Percentiles rank a stretch among this genome's conserved stretches.
Evolutionary conservation across 1,284 basidiomycete species (phyloP).

Genomic region (Ganoderma multipileum): DNA sequence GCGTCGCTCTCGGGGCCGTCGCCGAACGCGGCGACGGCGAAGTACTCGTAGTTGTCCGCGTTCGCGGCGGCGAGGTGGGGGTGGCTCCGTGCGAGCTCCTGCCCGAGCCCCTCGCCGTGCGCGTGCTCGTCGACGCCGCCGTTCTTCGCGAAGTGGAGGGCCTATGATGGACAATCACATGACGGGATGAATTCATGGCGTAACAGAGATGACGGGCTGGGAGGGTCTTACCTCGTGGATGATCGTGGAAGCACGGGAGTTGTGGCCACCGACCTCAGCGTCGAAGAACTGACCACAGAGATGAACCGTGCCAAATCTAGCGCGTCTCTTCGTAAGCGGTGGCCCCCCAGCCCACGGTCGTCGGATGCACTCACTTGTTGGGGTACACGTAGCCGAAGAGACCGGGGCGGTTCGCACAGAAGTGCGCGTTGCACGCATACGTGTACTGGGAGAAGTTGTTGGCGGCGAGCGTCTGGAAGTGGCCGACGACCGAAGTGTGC

Average conservation of each 20-base stretch:
- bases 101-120: slow-evolving; percentile 50
- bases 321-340: background rate
- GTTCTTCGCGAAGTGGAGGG: slow-evolving; percentile 53
- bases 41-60: slow-evolving; percentile 16
- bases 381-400: slow-evolving; percentile 29
- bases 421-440: slow-evolving; percentile 47
- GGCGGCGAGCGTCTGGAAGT: slow-evolving; percentile 45
- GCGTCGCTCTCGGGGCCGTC: slow-evolving; percentile 5
- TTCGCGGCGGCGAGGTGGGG: slow-evolving; percentile 42
- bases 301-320: slow-evolving; percentile 46
- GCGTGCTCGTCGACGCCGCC: slow-evolving; percentile 52
- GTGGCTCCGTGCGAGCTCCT: slow-evolving; percentile 47
- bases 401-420: slow-evolving; percentile 13
- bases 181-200: background rate
- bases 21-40: slow-evolving; percentile 11
- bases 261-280: slow-evolving; percentile 51
- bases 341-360: background rate
- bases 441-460: slow-evolving; percentile 43
- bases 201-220: background rate
- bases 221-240: slow-evolving; percentile 38
- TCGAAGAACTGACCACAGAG: slow-evolving; percentile 58
- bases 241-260: slow-evolving; percentile 46
- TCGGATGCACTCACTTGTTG: slow-evolving; percentile 10
- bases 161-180: slow-evolving; percentile 29
- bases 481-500: slow-evolving; percentile 41